Percentiles rank a stretch among this genome's conserved stretches.
phyloP scores from a whole-genome alignment of 2,329 filamentous ascomycete species.

The Colletotrichum abscissum region DNA sequence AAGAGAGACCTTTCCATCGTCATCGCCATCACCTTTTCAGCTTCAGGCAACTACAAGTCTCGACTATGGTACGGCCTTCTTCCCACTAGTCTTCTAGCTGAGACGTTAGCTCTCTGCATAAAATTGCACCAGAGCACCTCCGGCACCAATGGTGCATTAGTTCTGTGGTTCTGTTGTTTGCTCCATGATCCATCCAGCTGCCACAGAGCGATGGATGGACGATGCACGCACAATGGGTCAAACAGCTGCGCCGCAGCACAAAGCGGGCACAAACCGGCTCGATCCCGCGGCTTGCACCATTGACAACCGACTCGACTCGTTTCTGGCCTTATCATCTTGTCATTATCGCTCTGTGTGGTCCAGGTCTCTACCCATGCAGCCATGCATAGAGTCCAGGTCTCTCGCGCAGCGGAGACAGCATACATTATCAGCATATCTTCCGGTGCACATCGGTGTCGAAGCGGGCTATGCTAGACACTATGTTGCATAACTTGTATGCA shows the following conservation, averaged over 20 bases:
- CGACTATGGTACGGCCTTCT: not conserved
- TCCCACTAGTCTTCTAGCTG: constrained; percentile 28
- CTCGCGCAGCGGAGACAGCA: constrained; percentile 5
- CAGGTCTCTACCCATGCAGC: constrained; percentile 6
- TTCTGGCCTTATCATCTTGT: constrained; percentile 29
- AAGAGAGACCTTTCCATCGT: not conserved
- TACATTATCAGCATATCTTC: constrained; percentile 29
- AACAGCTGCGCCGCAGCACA: constrained; percentile 33
- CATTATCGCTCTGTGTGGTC: constrained; percentile 17
- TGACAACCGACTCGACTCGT: constrained; percentile 20
- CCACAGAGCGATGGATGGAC: constrained; percentile 18
- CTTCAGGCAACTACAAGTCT: constrained; percentile 5
- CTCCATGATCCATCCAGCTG: constrained; percentile 19
- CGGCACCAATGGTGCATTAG: constrained; percentile 31
- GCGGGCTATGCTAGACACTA: constrained; percentile 32
- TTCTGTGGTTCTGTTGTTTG: not conserved
- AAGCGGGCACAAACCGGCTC: constrained; percentile 31
- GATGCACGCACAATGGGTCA: constrained; percentile 26
- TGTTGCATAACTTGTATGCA: constrained; percentile 35
- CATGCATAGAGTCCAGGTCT: constrained; percentile 16
- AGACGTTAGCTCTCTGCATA: constrained; percentile 36
- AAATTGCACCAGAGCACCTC: constrained; percentile 12
- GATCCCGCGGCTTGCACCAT: constrained; percentile 28
- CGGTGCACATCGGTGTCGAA: constrained; percentile 23
- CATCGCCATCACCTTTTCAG: not conserved